A percentile compares a stretch with the other conserved stretches of the same genome.
phyloP scores from a whole-genome alignment of 768 basidiomycete genomes.

The Phaeotremella skinneri region DNA sequence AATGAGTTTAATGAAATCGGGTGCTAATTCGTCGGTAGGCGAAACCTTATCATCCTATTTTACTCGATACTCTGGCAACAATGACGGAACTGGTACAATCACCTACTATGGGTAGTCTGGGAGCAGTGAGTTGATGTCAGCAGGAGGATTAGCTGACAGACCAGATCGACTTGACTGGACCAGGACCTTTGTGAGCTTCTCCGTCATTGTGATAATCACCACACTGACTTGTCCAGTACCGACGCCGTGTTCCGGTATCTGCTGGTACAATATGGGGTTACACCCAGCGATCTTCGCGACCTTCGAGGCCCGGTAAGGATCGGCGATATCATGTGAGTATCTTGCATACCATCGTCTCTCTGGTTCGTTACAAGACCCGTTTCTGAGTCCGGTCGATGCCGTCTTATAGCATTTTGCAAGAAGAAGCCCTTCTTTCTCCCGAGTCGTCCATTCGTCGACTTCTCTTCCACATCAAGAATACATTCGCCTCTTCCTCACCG shows the following conservation, averaged over 20 bases:
- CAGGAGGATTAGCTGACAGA: not conserved
- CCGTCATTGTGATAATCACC: not conserved
- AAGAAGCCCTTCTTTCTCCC: conserved; percentile 22
- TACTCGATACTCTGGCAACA: conserved; percentile 23
- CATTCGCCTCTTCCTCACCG: not conserved
- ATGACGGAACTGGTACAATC: conserved; percentile 14
- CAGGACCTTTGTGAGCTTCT: conserved; percentile 30
- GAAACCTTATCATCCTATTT: conserved; percentile 27
- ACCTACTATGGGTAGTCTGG: conserved; percentile 4
- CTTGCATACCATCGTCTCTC: not conserved
- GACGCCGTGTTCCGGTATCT: conserved; percentile 35
- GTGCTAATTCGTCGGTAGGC: conserved; percentile 7
- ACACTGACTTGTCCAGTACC: conserved; percentile 12
- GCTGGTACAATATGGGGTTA: conserved; percentile 25
- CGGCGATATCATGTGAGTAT: conserved; percentile 28
- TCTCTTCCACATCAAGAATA: conserved; percentile 4
- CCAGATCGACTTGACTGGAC: conserved; percentile 29
- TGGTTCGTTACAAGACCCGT: not conserved
- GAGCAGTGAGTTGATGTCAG: conserved; percentile 12
- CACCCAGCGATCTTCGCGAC: conserved; percentile 13
- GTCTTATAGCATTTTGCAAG: conserved; percentile 15
- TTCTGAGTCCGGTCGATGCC: not conserved
- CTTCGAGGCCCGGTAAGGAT: conserved; percentile 19
- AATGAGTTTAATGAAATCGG: not conserved
- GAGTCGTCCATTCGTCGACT: conserved; percentile 12